phyloP scores from a whole-genome alignment of 2,329 filamentous ascomycete genomes.

The Apiospora sp. region DNA sequence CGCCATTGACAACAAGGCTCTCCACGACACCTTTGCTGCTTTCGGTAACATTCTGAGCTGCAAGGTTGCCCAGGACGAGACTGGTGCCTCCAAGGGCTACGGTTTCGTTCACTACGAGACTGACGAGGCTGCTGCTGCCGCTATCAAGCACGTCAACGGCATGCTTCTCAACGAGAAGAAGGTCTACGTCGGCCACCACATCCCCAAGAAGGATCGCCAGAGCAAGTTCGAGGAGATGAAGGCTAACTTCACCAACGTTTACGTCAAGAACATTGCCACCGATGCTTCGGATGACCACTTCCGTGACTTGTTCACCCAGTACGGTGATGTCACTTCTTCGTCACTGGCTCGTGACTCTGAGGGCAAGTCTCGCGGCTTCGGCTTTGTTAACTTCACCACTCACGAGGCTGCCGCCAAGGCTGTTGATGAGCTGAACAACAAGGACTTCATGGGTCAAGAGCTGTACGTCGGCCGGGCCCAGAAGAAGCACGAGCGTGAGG shows the following conservation, averaged over 20 bases:
- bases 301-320: constrained; percentile 90
- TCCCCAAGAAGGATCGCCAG: constrained; percentile 99
- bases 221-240: constrained; percentile 99
- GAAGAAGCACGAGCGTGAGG: constrained; percentile 99
- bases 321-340: constrained; percentile 93
- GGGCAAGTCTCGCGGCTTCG: constrained; percentile 93
- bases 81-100: constrained; percentile 96
- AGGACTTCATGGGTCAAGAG: constrained; percentile 92
- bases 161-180: constrained; percentile 99
- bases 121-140: constrained; percentile 92
- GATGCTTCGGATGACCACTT: constrained; percentile 95
- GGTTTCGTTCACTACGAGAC: constrained; percentile 99
- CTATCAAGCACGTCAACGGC: constrained; percentile 99
- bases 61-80: constrained; percentile 99
- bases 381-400: constrained; percentile 94
- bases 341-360: constrained; percentile 89
- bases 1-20: constrained; percentile 99
- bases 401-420: constrained; percentile 87
- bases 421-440: constrained; percentile 91
- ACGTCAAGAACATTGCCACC: constrained; percentile 94
- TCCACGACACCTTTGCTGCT: constrained; percentile 98
- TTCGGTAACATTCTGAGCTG: constrained; percentile 99
- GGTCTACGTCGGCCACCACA: constrained; percentile 98
- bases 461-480: constrained; percentile 98
- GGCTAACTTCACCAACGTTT: constrained; percentile 99